Percentiles rank a stretch among this genome's conserved stretches.
These are phyloP conservation scores for Endothia cerciana DNA, from an alignment of 2,329 filamentous ascomycete genomes.

Conservation along the genomic window DNA sequence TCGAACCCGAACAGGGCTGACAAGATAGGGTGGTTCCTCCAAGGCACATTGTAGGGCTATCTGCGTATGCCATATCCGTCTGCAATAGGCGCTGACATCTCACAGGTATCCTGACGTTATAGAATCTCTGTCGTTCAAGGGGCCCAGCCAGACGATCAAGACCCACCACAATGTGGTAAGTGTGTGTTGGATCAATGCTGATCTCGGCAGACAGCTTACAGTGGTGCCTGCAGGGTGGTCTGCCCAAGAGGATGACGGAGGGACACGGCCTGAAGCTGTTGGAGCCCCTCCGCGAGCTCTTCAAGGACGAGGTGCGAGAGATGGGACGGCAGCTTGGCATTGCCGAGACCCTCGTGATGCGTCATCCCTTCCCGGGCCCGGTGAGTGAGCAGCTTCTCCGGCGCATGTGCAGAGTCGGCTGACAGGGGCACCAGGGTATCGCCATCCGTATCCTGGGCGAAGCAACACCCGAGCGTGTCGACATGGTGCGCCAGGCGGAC, in stretches of 20 bases:
- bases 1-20: constrained; percentile 54
- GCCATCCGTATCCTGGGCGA: constrained; percentile 83
- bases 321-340: constrained; percentile 73
- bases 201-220: background rate
- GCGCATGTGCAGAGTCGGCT: background rate
- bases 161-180: constrained; percentile 27
- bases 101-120: constrained; percentile 39
- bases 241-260: constrained; percentile 17
- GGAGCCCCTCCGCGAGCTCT: constrained; percentile 78
- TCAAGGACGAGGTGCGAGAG: constrained; percentile 80
- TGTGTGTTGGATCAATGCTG: background rate
- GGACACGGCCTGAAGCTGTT: constrained; percentile 60
- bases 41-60: constrained; percentile 78
- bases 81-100: constrained; percentile 7
- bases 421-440: constrained; percentile 50
- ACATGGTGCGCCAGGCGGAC: constrained; percentile 78
- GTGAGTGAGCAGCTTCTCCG: background rate
- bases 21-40: constrained; percentile 83
- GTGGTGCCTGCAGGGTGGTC: background rate
- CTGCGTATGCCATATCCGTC: background rate
- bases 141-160: constrained; percentile 56
- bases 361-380: constrained; percentile 74
- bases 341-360: constrained; percentile 73
- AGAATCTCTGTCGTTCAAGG: constrained; percentile 53
- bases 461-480: constrained; percentile 77